Evolutionary conservation across 1,284 basidiomycete species (phyloP).

Genomic region (Cutaneotrichosporon daszewskae): DNA sequence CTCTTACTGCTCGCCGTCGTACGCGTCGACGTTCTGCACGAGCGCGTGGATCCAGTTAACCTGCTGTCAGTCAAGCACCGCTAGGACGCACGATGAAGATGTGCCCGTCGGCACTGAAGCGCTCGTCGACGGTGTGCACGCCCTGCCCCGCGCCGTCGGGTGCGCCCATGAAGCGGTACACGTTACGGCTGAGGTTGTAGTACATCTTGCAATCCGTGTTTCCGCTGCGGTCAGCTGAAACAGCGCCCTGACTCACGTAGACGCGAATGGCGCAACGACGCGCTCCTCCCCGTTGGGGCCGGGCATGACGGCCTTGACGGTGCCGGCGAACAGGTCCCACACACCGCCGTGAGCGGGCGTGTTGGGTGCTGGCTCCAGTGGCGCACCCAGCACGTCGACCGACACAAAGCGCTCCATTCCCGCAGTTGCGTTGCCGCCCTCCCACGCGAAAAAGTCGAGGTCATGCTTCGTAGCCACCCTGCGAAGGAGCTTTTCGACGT

Average conservation of each 20-base stretch:
- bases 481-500: constrained; percentile 24
- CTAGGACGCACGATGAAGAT: constrained; percentile 19
- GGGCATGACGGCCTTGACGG: constrained; percentile 37
- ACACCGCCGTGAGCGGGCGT: constrained; percentile 35
- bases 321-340: constrained; percentile 46
- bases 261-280: constrained; percentile 38
- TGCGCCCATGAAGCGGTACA: constrained; percentile 41
- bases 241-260: constrained; percentile 14
- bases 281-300: constrained; percentile 32
- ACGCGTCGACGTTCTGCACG: constrained; percentile 42
- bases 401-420: constrained; percentile 25
- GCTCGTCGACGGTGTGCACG: constrained; percentile 46
- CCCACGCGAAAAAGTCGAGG: constrained; percentile 21
- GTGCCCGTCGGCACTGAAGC: constrained; percentile 31
- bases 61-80: not conserved
- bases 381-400: constrained; percentile 36
- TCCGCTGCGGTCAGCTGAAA: constrained; percentile 22
- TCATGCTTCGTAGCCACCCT: constrained; percentile 32
- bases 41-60: constrained; percentile 44
- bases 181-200: constrained; percentile 43
- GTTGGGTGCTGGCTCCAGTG: constrained; percentile 45
- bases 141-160: constrained; percentile 8
- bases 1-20: constrained; percentile 34
- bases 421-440: constrained; percentile 2
- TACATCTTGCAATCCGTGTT: constrained; percentile 42